These are phyloP conservation scores for Triticum monococcum DNA, from an alignment of 176 grass and related monocot genomes.

Conservation along the genomic window DNA sequence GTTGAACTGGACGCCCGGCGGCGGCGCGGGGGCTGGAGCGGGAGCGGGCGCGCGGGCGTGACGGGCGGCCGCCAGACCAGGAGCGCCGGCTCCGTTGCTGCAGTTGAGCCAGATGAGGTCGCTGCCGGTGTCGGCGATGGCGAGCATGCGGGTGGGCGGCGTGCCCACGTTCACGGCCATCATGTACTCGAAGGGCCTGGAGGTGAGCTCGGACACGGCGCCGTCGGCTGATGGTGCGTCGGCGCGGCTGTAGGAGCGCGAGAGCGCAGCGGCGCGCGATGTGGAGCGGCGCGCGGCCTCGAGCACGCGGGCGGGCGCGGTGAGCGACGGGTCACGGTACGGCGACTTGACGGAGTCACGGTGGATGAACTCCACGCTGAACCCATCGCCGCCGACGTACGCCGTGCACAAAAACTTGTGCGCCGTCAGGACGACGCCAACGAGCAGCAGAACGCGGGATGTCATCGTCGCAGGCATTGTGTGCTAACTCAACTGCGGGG, in stretches of 20 bases:
- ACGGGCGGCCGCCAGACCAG: no score
- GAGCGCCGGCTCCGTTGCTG: not conserved
- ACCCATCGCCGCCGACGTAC: not conserved
- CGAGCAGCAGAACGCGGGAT: not conserved
- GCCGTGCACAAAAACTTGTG: not conserved
- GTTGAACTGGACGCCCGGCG: constrained; percentile 10
- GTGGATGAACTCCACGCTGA: constrained; percentile 74
- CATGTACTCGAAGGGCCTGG: constrained; percentile 47
- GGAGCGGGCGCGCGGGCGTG: no score
- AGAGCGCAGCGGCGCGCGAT: not conserved
- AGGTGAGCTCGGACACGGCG: constrained; percentile 36
- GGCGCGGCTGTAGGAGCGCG: not conserved
- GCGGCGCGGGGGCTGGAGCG: not conserved
- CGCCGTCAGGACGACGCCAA: constrained; percentile 6
- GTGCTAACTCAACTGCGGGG: not conserved
- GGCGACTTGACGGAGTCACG: constrained; percentile 56
- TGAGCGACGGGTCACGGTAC: constrained; percentile 10
- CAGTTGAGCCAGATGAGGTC: constrained; percentile 64
- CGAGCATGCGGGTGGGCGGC: constrained; percentile 35
- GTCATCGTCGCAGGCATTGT: not conserved
- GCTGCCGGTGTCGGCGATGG: constrained; percentile 63
- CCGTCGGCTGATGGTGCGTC: not conserved
- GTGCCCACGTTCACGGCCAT: constrained; percentile 47
- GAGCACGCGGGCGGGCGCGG: constrained; percentile 30
- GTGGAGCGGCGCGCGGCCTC: constrained; percentile 32